Percentiles rank a stretch among this genome's conserved stretches.
Conservation (phyloP, 179 eudicot species). For the Pouteria campechiana region DNA sequence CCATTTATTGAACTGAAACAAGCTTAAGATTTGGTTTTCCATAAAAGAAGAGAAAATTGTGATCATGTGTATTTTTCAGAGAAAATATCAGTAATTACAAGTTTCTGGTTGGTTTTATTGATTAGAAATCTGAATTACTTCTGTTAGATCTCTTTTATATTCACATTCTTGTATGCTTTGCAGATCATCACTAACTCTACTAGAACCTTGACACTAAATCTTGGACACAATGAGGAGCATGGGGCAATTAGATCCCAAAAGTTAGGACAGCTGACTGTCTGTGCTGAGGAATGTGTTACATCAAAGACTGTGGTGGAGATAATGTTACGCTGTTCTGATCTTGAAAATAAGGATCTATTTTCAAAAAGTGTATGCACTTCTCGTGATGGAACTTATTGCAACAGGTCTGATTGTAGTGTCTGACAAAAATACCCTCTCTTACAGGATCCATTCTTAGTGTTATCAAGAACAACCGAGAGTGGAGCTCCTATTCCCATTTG, state of each 20-base stretch:
- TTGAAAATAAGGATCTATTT: slow-evolving; percentile 84
- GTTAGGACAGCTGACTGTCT: slow-evolving; percentile 57
- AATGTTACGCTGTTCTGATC: slow-evolving; percentile 70
- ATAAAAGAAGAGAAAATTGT: no score
- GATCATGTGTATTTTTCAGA: no score
- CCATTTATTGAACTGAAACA: no score
- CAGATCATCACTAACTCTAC: slow-evolving; percentile 63
- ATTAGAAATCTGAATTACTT: no score
- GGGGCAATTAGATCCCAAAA: slow-evolving; percentile 24
- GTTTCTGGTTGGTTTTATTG: no score
- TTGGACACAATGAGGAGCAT: slow-evolving; percentile 35
- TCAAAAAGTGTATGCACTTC: slow-evolving; percentile 72
- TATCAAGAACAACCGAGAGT: slow-evolving; percentile 63
- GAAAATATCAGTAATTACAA: no score
- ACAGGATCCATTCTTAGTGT: slow-evolving; percentile 90
- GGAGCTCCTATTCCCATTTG: slow-evolving; percentile 68
- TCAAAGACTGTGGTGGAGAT: slow-evolving; percentile 77
- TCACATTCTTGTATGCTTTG: no score
- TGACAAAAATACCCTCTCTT: no score
- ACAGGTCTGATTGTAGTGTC: no score
- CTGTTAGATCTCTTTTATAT: no score
- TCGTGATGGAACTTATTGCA: slow-evolving; percentile 3
- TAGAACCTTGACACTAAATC: slow-evolving; percentile 51
- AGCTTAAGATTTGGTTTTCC: no score
- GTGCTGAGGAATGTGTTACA: slow-evolving; percentile 72